A percentile compares a stretch with the other conserved stretches of the same genome.
Evolutionary conservation across 2,329 filamentous ascomycete species (phyloP).

Genomic region (Aspergillus vadensis): DNA sequence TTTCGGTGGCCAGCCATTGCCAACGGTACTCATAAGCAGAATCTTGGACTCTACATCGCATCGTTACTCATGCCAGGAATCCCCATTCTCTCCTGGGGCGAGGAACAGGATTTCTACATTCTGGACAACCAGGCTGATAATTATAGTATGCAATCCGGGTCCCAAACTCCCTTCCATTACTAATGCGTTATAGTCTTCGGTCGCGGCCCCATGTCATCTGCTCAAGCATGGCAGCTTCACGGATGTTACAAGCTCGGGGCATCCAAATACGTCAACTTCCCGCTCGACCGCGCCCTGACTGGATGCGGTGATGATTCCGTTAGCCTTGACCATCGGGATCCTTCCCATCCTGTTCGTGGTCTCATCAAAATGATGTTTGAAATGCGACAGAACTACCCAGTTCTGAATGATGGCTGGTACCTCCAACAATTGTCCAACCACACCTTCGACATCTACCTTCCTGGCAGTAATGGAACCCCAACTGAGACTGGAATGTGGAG

Average conservation of each 20-base stretch:
- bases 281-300: slow-evolving; percentile 53
- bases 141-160: slow-evolving; percentile 44
- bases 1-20: slow-evolving; percentile 63
- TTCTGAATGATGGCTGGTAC: slow-evolving; percentile 61
- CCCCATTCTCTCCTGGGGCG: slow-evolving; percentile 62
- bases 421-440: slow-evolving; percentile 58
- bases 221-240: slow-evolving; percentile 63
- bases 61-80: slow-evolving; percentile 63
- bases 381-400: slow-evolving; percentile 57
- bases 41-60: slow-evolving; percentile 60
- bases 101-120: slow-evolving; percentile 65
- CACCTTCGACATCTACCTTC: slow-evolving; percentile 52
- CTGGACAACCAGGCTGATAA: slow-evolving; percentile 64
- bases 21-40: slow-evolving; percentile 57
- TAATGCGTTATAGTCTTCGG: slow-evolving; percentile 51
- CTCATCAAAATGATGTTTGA: slow-evolving; percentile 63
- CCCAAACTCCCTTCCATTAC: background rate
- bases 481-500: slow-evolving; percentile 65
- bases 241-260: slow-evolving; percentile 62
- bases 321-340: slow-evolving; percentile 63
- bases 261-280: slow-evolving; percentile 59
- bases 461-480: slow-evolving; percentile 53
- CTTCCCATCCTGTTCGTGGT: slow-evolving; percentile 61
- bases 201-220: slow-evolving; percentile 61
- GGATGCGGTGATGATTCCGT: slow-evolving; percentile 60